Evolutionary conservation across 169 alveolate genomes (phyloP).

Genomic region (Plasmodium sp.): DNA sequence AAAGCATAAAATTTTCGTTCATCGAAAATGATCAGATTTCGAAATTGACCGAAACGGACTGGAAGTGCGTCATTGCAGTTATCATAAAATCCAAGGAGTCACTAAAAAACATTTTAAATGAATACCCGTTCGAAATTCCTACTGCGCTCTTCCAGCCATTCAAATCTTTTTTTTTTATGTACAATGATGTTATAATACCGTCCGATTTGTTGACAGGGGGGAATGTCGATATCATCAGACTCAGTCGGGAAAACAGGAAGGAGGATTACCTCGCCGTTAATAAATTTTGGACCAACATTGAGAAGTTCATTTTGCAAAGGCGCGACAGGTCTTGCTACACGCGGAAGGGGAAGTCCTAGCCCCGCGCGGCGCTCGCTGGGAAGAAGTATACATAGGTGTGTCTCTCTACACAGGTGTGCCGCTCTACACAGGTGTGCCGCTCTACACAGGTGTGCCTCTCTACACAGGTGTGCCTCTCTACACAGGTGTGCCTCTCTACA

Average conservation of each 20-base stretch:
- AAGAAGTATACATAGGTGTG: background rate
- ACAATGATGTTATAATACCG: constrained; percentile 35
- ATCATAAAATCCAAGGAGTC: constrained; percentile 81
- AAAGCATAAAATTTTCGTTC: constrained; percentile 78
- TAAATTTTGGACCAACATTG: constrained; percentile 49
- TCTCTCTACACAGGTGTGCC: background rate
- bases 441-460: background rate
- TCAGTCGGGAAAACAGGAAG: constrained; percentile 49
- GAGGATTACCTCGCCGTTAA: constrained; percentile 47
- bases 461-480: too few relatives aligned
- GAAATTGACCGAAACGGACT: constrained; percentile 78
- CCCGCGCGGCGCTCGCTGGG: background rate
- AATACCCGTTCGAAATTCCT: constrained; percentile 81
- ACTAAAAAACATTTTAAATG: constrained; percentile 76
- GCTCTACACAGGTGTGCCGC: background rate
- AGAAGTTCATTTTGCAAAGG: constrained; percentile 50
- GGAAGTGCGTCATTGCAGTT: constrained; percentile 85
- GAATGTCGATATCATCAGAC: constrained; percentile 29
- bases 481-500: background rate
- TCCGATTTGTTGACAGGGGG: constrained; percentile 40
- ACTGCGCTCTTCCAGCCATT: constrained; percentile 80
- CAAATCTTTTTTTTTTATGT: constrained; percentile 75
- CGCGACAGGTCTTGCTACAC: constrained; percentile 34
- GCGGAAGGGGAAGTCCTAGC: background rate
- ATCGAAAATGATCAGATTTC: constrained; percentile 80